A percentile compares a stretch with the other conserved stretches of the same genome.
These are phyloP conservation scores for Trichoderma gamsii DNA, from an alignment of 495 filamentous ascomycete species.

Conservation along the genomic window DNA sequence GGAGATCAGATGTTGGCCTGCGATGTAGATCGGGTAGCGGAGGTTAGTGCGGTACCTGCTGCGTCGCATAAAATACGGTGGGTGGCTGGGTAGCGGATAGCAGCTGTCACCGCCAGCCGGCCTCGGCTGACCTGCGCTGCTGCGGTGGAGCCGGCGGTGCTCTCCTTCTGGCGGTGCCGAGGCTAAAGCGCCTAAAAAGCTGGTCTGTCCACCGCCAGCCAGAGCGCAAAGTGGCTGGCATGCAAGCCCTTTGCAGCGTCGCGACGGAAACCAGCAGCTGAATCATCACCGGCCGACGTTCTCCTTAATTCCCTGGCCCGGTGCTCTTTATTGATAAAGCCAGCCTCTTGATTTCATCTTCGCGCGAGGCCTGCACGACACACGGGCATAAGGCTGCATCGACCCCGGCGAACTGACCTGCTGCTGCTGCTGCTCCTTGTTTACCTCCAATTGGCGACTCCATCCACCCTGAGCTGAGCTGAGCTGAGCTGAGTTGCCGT, in stretches of 20 bases:
- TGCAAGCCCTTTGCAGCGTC: background rate
- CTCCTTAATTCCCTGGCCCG: background rate
- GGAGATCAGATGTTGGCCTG: conserved; percentile 7
- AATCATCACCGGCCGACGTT: background rate
- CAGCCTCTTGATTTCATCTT: background rate
- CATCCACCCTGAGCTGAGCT: background rate
- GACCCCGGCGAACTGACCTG: background rate
- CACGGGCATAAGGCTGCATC: background rate
- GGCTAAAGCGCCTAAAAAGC: background rate
- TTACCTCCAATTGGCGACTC: background rate
- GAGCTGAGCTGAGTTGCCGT: background rate
- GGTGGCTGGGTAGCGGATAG: background rate
- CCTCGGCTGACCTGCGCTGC: conserved; percentile 6
- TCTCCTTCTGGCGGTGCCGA: conserved; percentile 3
- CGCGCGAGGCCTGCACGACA: background rate
- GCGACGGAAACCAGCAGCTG: background rate
- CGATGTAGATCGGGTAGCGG: conserved; percentile 5
- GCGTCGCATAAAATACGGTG: background rate
- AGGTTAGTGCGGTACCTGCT: conserved; percentile 1
- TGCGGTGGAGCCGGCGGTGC: background rate
- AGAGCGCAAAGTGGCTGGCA: background rate
- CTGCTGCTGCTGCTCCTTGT: background rate
- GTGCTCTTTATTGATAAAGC: background rate
- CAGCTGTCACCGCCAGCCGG: background rate
- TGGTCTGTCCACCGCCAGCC: conserved; percentile 10